Evolutionary conservation across 192 early-diverging fungal species (phyloP).

Genomic region (Anaeromyces robustus): DNA sequence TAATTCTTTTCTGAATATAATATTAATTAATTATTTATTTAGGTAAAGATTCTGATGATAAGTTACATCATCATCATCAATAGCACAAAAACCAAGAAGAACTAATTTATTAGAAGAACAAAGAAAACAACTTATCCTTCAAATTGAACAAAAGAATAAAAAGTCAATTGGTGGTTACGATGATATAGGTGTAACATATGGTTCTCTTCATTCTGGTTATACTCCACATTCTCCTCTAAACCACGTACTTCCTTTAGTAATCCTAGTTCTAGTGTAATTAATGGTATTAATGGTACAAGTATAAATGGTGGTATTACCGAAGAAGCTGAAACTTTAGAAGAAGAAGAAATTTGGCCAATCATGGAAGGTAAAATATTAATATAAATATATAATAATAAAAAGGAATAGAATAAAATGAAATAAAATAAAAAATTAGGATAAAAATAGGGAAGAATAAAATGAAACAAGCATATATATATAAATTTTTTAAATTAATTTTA

Average conservation of each 20-base stretch:
- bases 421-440: too few species aligned
- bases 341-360: slow-evolving; percentile 57
- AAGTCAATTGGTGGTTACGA: background rate
- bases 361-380: slow-evolving; percentile 37
- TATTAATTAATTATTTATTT: too few species aligned
- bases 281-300: slow-evolving; percentile 13
- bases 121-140: background rate
- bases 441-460: too few species aligned
- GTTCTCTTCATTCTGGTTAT: background rate
- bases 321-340: slow-evolving; percentile 22
- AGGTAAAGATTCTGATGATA: background rate
- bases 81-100: background rate
- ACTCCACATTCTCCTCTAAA: slow-evolving; percentile 4
- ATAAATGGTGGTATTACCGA: too few species aligned
- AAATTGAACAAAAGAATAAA: background rate
- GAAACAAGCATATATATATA: too few species aligned
- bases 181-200: background rate
- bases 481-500: too few species aligned
- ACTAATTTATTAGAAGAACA: background rate
- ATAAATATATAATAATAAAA: background rate
- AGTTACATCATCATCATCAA: background rate
- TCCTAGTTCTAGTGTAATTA: slow-evolving; percentile 1
- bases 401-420: background rate
- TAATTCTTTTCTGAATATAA: too few species aligned
- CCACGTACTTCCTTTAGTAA: slow-evolving; percentile 7